Evolutionary conservation across 1,284 basidiomycete genomes (phyloP), one percentile per base, ranked within the genome.

Genomic region (Trichosporon sp.): DNA sequence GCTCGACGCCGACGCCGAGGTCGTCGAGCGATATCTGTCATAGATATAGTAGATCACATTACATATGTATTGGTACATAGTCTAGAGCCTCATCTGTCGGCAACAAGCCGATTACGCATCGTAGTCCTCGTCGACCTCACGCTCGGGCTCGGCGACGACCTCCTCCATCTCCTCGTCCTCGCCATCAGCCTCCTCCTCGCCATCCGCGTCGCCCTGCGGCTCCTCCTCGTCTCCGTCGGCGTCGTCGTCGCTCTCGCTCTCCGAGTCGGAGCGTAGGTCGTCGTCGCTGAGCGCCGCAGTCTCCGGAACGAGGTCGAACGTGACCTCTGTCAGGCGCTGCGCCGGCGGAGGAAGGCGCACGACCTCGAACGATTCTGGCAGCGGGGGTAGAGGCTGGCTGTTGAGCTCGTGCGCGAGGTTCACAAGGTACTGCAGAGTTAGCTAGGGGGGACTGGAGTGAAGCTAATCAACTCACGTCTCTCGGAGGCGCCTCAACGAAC

Each of bases 301-400:
- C 80, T 93, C 94, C 8, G 96, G 95, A 0, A 97, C 87, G 75
- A 98, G 88, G 76, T 94, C 90, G 84, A 98, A 99, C 85, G 97
- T 93, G 74, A 97, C 89, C 23, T 92, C 87, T 12, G 93, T 93
- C 42, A 99, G 87, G 68, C 93, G 91, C 51, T 98, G 93, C 29
- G 89, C 84, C 12, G 88, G 78, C 11, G 88, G 79, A 0, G 96
- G 96, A 23, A 98, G 85, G 23, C 95, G 90, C 62, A 98, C 88
- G 38, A 95, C 68, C 62, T 82, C 96, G 83, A 97, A 98, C 1
- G 94, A 90, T 84, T 98, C 96, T n/a, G 92, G 92, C 11, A 98
- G 91, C 2, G 93, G 85, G 2, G 96, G 96, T 3, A 99, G 87
- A 0, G 96, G 93, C 32, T 89, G 87, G 0, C 91, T 87, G 82